Conservation (phyloP, 2,329 filamentous ascomycete species). For the Sclerotinia subarctica region DNA sequence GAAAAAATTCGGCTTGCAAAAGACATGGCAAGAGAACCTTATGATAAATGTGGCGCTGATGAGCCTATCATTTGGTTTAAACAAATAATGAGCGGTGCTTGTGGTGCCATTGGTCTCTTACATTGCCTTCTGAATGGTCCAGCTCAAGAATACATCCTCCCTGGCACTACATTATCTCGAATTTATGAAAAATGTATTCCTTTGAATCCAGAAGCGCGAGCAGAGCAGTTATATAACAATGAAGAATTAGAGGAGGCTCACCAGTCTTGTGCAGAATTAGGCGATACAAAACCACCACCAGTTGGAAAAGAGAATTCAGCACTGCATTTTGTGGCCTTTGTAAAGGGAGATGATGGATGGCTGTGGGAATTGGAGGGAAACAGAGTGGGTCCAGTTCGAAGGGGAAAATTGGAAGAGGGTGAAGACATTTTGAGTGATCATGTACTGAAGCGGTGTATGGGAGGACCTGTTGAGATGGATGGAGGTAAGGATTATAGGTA, state of each 20-base stretch:
- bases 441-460: constrained; percentile 65
- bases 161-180: constrained; percentile 60
- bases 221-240: constrained; percentile 73
- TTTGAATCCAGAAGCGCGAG: constrained; percentile 62
- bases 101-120: constrained; percentile 82
- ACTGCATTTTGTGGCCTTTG: constrained; percentile 93
- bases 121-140: constrained; percentile 79
- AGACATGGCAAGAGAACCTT: constrained; percentile 61
- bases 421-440: constrained; percentile 74
- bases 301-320: constrained; percentile 69
- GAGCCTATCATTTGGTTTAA: constrained; percentile 91
- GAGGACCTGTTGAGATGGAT: constrained; percentile 38
- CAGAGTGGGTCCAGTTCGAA: constrained; percentile 62
- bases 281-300: constrained; percentile 77
- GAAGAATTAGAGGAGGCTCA: constrained; percentile 75
- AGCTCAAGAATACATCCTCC: constrained; percentile 55
- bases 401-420: constrained; percentile 50
- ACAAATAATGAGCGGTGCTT: constrained; percentile 92
- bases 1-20: constrained; percentile 72
- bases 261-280: constrained; percentile 68
- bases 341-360: constrained; percentile 68
- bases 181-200: constrained; percentile 58
- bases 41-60: constrained; percentile 61
- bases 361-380: constrained; percentile 70
- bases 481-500: constrained; percentile 35